Evolutionary conservation across 2,329 filamentous ascomycete genomes (phyloP).

Genomic region (Lojkania enalia): DNA sequence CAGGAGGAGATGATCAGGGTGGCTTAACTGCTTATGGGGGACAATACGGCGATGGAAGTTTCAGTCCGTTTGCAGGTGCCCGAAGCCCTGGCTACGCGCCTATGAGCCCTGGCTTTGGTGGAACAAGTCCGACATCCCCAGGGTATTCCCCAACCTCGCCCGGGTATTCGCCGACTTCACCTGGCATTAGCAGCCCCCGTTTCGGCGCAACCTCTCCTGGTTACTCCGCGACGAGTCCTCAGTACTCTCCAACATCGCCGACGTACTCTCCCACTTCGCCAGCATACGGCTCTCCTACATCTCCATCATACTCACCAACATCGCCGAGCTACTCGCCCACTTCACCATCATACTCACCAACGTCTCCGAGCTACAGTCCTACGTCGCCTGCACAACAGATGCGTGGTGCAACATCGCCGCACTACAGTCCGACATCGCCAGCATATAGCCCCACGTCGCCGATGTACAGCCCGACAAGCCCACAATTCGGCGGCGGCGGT

Average conservation of each 20-base stretch:
- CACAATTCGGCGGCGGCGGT: slow-evolving; percentile 42
- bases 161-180: slow-evolving; percentile 44
- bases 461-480: slow-evolving; percentile 60
- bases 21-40: slow-evolving; percentile 68
- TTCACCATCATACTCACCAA: slow-evolving; percentile 56
- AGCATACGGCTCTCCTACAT: slow-evolving; percentile 58
- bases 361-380: slow-evolving; percentile 63
- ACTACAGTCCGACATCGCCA: slow-evolving; percentile 60
- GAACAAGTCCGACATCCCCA: slow-evolving; percentile 46
- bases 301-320: slow-evolving; percentile 57
- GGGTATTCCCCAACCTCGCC: slow-evolving; percentile 45
- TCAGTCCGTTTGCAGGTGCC: slow-evolving; percentile 68
- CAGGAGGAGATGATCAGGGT: slow-evolving; percentile 61
- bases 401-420: slow-evolving; percentile 48
- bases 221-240: slow-evolving; percentile 57
- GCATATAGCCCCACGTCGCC: slow-evolving; percentile 59
- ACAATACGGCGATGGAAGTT: slow-evolving; percentile 63
- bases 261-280: slow-evolving; percentile 57
- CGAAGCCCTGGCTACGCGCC: slow-evolving; percentile 69
- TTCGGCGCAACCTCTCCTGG: slow-evolving; percentile 47
- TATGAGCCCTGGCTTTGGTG: slow-evolving; percentile 72
- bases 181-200: slow-evolving; percentile 61
- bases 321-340: slow-evolving; percentile 57
- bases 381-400: slow-evolving; percentile 56
- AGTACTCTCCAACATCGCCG: slow-evolving; percentile 76